Conservation (phyloP, 1,284 basidiomycete species). For the Schizopora paradoxa region DNA sequence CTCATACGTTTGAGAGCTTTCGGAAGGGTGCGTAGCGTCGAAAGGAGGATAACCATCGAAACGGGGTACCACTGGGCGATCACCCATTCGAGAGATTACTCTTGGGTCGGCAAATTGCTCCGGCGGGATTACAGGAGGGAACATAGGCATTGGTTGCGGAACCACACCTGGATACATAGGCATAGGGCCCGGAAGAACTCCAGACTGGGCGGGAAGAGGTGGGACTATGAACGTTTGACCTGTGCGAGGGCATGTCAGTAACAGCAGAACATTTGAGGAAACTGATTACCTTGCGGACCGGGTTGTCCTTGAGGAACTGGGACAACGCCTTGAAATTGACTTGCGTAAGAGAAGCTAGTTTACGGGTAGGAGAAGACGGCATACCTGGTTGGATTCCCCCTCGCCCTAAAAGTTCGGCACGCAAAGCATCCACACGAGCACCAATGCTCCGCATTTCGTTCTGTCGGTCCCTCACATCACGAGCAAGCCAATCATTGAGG, state of each 20-base stretch:
- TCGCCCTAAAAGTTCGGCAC: constrained; percentile 45
- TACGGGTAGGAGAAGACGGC: constrained; percentile 10
- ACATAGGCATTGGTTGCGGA: constrained; percentile 6
- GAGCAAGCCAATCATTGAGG: constrained; percentile 68
- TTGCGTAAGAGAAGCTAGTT: background rate
- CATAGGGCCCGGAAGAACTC: constrained; percentile 1
- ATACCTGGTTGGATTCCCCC: constrained; percentile 27
- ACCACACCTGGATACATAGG: constrained; percentile 9
- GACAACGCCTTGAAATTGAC: background rate
- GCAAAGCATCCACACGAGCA: constrained; percentile 55
- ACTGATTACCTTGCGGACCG: constrained; percentile 5
- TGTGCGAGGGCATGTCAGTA: background rate
- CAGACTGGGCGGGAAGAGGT: constrained; percentile 5
- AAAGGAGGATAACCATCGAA: too few species aligned
- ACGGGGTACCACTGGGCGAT: too few species aligned
- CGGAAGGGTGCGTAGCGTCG: too few species aligned
- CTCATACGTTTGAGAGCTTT: too few species aligned
- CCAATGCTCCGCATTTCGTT: constrained; percentile 60
- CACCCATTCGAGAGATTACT: too few species aligned
- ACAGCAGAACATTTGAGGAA: background rate
- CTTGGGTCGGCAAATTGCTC: too few species aligned
- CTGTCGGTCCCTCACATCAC: constrained; percentile 70
- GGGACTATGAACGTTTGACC: constrained; percentile 16
- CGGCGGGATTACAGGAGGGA: background rate
- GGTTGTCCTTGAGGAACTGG: constrained; percentile 10